phyloP scores from a whole-genome alignment of 2,329 filamentous ascomycete genomes.

The Colletotrichum neosansevieriae region DNA sequence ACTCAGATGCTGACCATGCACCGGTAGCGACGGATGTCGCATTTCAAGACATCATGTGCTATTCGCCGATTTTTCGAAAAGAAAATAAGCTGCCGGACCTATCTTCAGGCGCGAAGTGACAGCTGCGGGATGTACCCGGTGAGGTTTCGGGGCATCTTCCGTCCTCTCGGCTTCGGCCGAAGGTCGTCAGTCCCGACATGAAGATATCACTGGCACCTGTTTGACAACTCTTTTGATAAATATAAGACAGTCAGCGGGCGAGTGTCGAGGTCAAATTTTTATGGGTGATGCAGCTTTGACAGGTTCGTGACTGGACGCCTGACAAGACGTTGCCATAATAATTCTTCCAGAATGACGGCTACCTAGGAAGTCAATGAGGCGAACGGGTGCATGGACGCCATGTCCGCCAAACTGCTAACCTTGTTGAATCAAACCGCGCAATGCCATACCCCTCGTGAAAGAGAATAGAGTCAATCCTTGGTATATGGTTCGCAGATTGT shows the following conservation, averaged over 20 bases:
- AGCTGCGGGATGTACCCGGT: background rate
- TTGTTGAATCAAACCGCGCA: background rate
- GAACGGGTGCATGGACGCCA: background rate
- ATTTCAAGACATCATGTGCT: background rate
- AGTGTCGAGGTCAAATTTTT: background rate
- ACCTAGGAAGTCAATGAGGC: background rate
- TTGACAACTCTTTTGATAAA: background rate
- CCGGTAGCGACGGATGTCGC: background rate
- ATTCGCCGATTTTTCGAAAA: background rate
- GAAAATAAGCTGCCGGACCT: too few relatives aligned
- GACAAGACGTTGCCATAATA: too few relatives aligned
- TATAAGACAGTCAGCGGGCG: background rate
- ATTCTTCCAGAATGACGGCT: background rate
- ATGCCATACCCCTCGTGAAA: slow-evolving; percentile 5
- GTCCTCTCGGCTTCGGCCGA: background rate
- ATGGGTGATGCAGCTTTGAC: slow-evolving; percentile 4
- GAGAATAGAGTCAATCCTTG: background rate
- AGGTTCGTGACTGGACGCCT: background rate
- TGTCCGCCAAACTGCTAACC: background rate
- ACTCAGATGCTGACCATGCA: slow-evolving; percentile 13
- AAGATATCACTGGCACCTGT: too few relatives aligned
- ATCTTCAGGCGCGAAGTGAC: background rate
- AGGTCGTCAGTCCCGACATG: background rate
- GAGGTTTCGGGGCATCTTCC: background rate
- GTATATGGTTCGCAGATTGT: slow-evolving; percentile 5